Evolutionary conservation across 108 stramenopile species (phyloP).

Genomic region (Skeletonema costatum): DNA sequence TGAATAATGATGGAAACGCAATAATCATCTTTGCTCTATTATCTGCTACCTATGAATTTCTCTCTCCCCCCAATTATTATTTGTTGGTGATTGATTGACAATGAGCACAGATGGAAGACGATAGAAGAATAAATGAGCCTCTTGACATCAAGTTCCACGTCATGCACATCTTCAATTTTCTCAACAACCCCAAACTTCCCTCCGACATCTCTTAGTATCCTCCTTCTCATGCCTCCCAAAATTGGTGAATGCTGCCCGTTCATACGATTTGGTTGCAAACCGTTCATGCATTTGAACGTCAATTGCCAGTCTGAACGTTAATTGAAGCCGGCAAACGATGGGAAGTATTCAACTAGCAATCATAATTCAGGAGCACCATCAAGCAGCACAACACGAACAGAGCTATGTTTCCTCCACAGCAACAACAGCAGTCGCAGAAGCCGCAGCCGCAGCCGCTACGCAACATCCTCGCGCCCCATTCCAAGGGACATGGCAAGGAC

Average conservation of each 20-base stretch:
- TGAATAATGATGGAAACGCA: background rate
- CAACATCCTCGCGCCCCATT: conserved; percentile 2
- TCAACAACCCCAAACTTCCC: background rate
- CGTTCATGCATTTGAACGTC: background rate
- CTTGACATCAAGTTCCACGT: background rate
- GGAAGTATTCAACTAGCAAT: background rate
- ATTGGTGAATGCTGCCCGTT: background rate
- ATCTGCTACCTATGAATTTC: background rate
- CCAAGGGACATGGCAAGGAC: conserved; percentile 13
- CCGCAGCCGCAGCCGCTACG: background rate
- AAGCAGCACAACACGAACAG: background rate
- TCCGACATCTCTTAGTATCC: background rate
- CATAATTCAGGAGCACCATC: background rate
- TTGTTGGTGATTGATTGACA: too few species aligned
- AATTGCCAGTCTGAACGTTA: background rate
- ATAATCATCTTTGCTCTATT: background rate
- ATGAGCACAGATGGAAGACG: too few species aligned
- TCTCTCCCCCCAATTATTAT: background rate
- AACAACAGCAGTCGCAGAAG: background rate
- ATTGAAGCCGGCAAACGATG: background rate
- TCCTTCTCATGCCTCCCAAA: background rate
- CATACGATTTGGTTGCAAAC: background rate
- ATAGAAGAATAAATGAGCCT: background rate
- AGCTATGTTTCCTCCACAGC: background rate
- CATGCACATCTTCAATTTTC: background rate